These are phyloP conservation scores for Leccinum imitatum DNA, from an alignment of 768 basidiomycete genomes.

Conservation along the genomic window DNA sequence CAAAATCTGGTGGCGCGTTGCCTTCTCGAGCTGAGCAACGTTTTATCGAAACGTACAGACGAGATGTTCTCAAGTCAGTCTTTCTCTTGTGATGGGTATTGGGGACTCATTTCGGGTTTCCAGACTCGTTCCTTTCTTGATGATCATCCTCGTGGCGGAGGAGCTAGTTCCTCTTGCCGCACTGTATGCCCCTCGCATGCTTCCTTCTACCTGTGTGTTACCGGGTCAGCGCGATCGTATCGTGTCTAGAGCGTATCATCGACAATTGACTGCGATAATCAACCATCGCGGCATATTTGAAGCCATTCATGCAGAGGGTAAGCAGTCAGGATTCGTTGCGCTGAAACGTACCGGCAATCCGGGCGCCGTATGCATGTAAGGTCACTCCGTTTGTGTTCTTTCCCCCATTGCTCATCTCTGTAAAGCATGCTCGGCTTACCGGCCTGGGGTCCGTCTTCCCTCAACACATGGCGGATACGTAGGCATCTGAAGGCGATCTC, in stretches of 20 bases:
- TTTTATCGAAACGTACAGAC: slow-evolving; percentile 62
- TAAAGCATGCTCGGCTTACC: slow-evolving; percentile 42
- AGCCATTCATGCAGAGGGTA: slow-evolving; percentile 34
- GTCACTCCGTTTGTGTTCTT: slow-evolving; percentile 7
- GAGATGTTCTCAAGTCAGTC: slow-evolving; percentile 69
- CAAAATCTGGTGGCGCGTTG: slow-evolving; percentile 57
- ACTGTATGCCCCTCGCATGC: slow-evolving; percentile 78
- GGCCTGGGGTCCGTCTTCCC: slow-evolving; percentile 37
- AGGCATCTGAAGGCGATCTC: slow-evolving; percentile 42
- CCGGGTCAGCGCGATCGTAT: slow-evolving; percentile 76
- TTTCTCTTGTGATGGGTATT: slow-evolving; percentile 8
- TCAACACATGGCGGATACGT: slow-evolving; percentile 37
- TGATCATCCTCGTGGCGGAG: slow-evolving; percentile 73
- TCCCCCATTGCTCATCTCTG: slow-evolving; percentile 15
- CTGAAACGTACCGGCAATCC: slow-evolving; percentile 17
- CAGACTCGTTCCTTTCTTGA: slow-evolving; percentile 73
- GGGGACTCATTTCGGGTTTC: background rate
- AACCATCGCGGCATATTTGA: slow-evolving; percentile 39
- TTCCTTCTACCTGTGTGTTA: slow-evolving; percentile 85
- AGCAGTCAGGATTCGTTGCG: slow-evolving; percentile 30
- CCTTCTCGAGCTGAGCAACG: slow-evolving; percentile 68
- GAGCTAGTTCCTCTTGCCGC: slow-evolving; percentile 83
- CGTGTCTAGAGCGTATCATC: slow-evolving; percentile 48
- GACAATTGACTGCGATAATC: slow-evolving; percentile 41
- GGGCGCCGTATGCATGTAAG: slow-evolving; percentile 59